These are phyloP conservation scores for Pichia ethanolica DNA, from an alignment of 805 yeast species.

Conservation along the genomic window DNA sequence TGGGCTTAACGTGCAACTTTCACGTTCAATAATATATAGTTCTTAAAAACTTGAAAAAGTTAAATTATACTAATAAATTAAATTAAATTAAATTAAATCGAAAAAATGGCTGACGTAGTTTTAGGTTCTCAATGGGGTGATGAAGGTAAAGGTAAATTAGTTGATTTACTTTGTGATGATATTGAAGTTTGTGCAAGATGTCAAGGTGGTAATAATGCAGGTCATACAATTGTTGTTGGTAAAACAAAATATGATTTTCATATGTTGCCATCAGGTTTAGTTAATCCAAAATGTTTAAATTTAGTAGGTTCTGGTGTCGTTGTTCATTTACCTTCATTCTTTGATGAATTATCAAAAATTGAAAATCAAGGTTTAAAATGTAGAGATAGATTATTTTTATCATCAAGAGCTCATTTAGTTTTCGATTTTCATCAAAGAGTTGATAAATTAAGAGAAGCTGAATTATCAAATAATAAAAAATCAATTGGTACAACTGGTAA, in stretches of 20 bases:
- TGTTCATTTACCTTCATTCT: constrained; percentile 88
- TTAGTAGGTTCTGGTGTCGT: constrained; percentile 95
- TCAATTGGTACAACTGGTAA: constrained; percentile 97
- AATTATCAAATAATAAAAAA: constrained; percentile 70
- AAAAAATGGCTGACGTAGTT: constrained; percentile 76
- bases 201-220: constrained; percentile 99
- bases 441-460: constrained; percentile 91
- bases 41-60: neutral
- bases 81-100: neutral
- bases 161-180: constrained; percentile 88
- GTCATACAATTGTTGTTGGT: constrained; percentile 94
- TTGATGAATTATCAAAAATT: constrained; percentile 74
- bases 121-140: constrained; percentile 99
- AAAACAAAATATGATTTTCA: constrained; percentile 92
- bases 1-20: constrained; percentile 3
- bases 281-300: constrained; percentile 85
- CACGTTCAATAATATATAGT: neutral
- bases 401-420: constrained; percentile 92
- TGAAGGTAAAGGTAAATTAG: constrained; percentile 98
- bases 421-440: constrained; percentile 98
- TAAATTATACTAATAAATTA: neutral
- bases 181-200: constrained; percentile 97
- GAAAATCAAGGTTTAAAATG: constrained; percentile 77
- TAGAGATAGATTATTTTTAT: constrained; percentile 70
- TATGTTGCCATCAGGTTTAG: constrained; percentile 97